Percentiles rank a stretch among this genome's conserved stretches.
Conservation (phyloP, 75 land plant genomes). For the Ceratopteris richardii region DNA sequence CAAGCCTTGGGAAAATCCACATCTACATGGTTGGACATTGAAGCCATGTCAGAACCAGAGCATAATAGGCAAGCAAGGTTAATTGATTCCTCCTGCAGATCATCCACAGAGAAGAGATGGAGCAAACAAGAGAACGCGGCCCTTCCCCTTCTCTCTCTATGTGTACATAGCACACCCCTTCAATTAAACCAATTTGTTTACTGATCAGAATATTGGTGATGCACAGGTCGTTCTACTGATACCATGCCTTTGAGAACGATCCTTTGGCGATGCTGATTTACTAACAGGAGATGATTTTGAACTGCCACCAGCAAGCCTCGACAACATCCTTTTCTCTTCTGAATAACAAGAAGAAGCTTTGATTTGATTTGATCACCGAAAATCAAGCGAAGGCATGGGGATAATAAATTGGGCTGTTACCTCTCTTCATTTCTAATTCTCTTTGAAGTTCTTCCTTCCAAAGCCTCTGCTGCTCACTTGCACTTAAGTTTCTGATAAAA, state of each 20-base stretch:
- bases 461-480: slow-evolving; percentile 60
- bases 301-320: slow-evolving; percentile 17
- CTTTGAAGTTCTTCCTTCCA: slow-evolving; percentile 93
- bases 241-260: slow-evolving; percentile 20
- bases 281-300: slow-evolving; percentile 5
- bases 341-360: slow-evolving; percentile 10
- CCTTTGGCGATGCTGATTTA: slow-evolving; percentile 43
- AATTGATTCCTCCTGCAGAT: not conserved
- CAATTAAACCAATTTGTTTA: not conserved
- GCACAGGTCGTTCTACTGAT: not conserved
- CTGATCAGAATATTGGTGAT: not conserved
- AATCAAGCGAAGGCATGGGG: too few relatives aligned
- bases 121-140: too few relatives aligned
- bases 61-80: not conserved
- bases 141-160: not conserved
- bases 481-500: slow-evolving; percentile 25
- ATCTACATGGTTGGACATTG: not conserved
- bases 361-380: not conserved
- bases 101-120: not conserved
- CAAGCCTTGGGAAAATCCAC: too few relatives aligned
- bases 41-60: not conserved
- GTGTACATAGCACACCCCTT: not conserved
- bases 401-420: slow-evolving; percentile 17
- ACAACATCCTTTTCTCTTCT: slow-evolving; percentile 38
- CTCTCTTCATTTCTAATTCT: slow-evolving; percentile 78